A percentile compares a stretch with the other conserved stretches of the same genome.
phyloP scores from a whole-genome alignment of 768 basidiomycete species.

The Boletus tomentosulus region DNA sequence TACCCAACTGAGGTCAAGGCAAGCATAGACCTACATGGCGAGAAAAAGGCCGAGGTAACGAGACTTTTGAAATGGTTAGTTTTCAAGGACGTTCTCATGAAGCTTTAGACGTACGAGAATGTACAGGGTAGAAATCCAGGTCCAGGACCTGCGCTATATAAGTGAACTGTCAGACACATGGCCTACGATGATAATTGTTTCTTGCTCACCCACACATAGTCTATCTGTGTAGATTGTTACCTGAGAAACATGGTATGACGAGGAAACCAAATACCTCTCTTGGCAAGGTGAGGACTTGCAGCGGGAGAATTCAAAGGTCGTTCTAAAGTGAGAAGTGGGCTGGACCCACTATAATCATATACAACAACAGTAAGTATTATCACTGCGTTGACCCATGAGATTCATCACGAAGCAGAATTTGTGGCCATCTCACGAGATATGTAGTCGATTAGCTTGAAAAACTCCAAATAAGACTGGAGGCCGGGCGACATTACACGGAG shows the following conservation, averaged over 20 bases:
- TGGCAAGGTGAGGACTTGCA: not conserved
- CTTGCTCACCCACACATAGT: slow-evolving; percentile 1
- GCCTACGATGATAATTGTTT: not conserved
- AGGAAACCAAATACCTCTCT: not conserved
- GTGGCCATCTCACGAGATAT: not conserved
- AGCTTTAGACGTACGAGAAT: not conserved
- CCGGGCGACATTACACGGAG: too few relatives aligned
- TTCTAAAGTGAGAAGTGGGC: not conserved
- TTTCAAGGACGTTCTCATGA: not conserved
- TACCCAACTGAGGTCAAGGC: not conserved
- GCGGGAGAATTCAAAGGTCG: not conserved
- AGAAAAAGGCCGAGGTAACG: not conserved
- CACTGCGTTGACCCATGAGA: not conserved
- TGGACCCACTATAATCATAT: not conserved
- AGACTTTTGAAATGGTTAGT: not conserved
- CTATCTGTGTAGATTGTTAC: not conserved
- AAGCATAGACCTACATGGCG: not conserved
- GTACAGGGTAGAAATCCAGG: not conserved
- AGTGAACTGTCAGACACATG: not conserved
- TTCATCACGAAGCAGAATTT: not conserved
- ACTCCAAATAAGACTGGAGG: not conserved
- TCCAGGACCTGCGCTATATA: not conserved
- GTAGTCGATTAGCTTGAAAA: not conserved
- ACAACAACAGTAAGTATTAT: not conserved
- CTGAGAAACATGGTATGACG: not conserved